Percentiles rank a stretch among this genome's conserved stretches.
Conservation (phyloP, 2,329 filamentous ascomycete species). For the Alternaria ventricosa region DNA sequence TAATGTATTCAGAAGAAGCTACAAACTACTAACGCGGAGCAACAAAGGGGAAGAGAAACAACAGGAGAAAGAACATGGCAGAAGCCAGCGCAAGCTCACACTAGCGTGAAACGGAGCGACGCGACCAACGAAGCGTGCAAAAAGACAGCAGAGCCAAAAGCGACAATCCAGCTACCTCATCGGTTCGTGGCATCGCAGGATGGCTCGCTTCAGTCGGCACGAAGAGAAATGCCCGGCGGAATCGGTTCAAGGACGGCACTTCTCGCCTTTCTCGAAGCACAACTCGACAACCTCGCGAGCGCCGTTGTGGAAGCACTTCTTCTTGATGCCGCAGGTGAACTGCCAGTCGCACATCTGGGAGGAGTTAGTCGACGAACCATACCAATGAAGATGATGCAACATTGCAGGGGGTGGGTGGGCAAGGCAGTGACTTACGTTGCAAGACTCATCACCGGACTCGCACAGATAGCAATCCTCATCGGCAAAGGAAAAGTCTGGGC, state of each 20-base stretch:
- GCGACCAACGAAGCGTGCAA: not conserved
- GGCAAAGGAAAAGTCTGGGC: not conserved
- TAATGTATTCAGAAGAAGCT: not conserved
- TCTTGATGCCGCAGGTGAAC: constrained; percentile 18
- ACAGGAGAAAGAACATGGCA: not conserved
- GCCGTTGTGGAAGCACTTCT: constrained; percentile 11
- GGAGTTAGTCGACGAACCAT: constrained; percentile 5
- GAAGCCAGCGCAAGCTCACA: not conserved
- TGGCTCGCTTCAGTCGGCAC: not conserved
- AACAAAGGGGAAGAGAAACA: not conserved
- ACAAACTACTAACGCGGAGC: not conserved
- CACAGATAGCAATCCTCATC: constrained; percentile 7
- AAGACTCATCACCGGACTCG: not conserved
- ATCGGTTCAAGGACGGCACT: not conserved
- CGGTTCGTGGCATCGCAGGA: not conserved
- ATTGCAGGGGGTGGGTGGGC: not conserved
- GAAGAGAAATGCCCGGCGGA: not conserved
- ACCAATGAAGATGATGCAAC: not conserved
- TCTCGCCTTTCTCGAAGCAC: constrained; percentile 14
- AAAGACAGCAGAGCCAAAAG: not conserved
- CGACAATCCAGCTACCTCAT: not conserved
- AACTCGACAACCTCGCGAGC: constrained; percentile 6
- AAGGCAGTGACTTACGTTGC: constrained; percentile 2
- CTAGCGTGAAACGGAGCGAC: not conserved
- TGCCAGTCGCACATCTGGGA: constrained; percentile 9